These are phyloP conservation scores for Pulveroboletus ravenelii DNA, from an alignment of 768 basidiomycete genomes.

Conservation along the genomic window DNA sequence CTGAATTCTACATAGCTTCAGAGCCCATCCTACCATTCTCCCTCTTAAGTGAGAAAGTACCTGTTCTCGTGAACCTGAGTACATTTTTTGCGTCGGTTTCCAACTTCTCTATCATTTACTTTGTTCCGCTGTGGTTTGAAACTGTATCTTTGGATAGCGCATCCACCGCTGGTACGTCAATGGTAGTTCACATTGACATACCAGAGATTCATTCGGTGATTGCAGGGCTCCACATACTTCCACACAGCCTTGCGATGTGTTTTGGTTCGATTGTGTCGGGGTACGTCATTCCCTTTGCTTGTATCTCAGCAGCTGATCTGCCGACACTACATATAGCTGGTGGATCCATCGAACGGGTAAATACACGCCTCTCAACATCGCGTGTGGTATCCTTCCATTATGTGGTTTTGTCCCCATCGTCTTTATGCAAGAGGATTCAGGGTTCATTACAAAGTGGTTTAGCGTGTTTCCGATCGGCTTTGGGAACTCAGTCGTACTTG, in stretches of 20 bases:
- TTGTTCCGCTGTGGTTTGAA: slow-evolving; percentile 15
- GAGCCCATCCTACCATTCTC: slow-evolving; percentile 12
- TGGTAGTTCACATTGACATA: neutral
- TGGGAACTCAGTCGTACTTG: slow-evolving; percentile 14
- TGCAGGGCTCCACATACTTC: slow-evolving; percentile 13
- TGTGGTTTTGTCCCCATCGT: slow-evolving; percentile 9
- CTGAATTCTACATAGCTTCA: slow-evolving; percentile 3
- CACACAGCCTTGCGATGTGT: slow-evolving; percentile 12
- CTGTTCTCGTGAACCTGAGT: slow-evolving; percentile 4
- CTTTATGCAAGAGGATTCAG: slow-evolving; percentile 7
- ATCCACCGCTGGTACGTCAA: slow-evolving; percentile 6
- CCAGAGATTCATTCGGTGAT: neutral
- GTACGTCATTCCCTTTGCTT: neutral
- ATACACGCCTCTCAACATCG: slow-evolving; percentile 4
- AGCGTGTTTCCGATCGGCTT: slow-evolving; percentile 16
- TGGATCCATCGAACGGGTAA: slow-evolving; percentile 9
- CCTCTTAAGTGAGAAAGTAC: slow-evolving; percentile 6
- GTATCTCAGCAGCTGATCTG: neutral
- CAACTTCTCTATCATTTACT: slow-evolving; percentile 15
- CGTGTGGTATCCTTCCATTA: slow-evolving; percentile 12
- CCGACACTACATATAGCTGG: slow-evolving; percentile 4
- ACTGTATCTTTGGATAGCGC: slow-evolving; percentile 10
- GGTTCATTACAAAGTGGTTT: slow-evolving; percentile 7
- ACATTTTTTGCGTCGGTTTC: slow-evolving; percentile 6
- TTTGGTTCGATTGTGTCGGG: slow-evolving; percentile 10